Conservation (phyloP, 768 basidiomycete species). For the Rhodotorula kratochvilovae region DNA sequence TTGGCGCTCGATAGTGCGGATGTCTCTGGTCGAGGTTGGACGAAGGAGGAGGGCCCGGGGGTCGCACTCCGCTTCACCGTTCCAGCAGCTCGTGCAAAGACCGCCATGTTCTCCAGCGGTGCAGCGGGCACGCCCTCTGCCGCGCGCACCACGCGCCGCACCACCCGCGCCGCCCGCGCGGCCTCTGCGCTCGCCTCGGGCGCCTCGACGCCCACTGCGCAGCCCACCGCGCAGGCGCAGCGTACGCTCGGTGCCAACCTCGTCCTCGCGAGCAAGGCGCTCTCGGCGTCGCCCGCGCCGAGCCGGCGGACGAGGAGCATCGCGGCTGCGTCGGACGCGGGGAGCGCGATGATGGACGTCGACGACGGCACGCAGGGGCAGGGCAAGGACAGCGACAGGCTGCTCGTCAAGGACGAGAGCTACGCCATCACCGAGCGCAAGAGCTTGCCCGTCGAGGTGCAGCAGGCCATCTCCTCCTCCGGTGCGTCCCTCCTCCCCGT, state of each 20-base stretch:
- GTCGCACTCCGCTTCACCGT: background rate
- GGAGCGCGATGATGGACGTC: conserved; percentile 17
- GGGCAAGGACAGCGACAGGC: conserved; percentile 7
- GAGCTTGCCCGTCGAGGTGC: conserved; percentile 30
- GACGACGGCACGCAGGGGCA: conserved; percentile 6
- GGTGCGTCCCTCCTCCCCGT: conserved; percentile 10
- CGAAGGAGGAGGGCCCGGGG: background rate
- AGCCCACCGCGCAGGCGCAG: background rate
- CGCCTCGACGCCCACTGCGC: conserved; percentile 6
- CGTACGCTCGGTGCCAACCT: conserved; percentile 14
- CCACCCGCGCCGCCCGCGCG: conserved; percentile 13
- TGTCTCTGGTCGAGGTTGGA: background rate
- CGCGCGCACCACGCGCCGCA: background rate
- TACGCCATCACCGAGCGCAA: conserved; percentile 24
- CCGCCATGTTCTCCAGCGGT: conserved; percentile 8
- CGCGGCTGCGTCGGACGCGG: background rate
- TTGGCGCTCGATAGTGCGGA: too few species aligned
- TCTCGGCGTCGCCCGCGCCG: conserved; percentile 10
- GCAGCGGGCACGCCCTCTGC: background rate
- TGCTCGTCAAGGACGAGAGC: conserved; percentile 32
- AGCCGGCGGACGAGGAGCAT: conserved; percentile 10
- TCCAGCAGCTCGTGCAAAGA: background rate
- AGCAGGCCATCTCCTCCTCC: conserved; percentile 20
- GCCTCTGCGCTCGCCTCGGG: background rate
- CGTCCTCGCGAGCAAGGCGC: background rate